Evolutionary conservation across 2,329 filamentous ascomycete genomes (phyloP).

Genomic region (Colletotrichum viniferum): DNA sequence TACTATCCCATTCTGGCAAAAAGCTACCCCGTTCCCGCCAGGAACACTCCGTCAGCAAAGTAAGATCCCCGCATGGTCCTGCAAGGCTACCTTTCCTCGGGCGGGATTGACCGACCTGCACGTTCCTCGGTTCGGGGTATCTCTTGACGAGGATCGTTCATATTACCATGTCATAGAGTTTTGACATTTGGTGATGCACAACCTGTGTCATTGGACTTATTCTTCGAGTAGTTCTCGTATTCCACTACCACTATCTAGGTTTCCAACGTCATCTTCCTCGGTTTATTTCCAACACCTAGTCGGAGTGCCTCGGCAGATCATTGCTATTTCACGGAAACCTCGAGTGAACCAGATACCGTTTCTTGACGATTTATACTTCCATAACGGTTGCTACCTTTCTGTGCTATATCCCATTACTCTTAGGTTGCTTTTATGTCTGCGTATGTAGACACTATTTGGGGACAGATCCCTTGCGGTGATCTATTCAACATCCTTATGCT

Average conservation of each 20-base stretch:
- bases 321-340: not conserved
- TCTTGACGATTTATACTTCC: not conserved
- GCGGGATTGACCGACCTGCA: not conserved
- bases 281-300: not conserved
- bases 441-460: not conserved
- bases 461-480: not conserved
- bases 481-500: not conserved
- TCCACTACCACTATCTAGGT: not conserved
- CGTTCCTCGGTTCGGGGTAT: not conserved
- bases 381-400: accelerated
- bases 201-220: not conserved
- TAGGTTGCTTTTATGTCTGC: not conserved
- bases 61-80: not conserved
- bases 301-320: not conserved
- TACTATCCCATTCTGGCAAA: not conserved
- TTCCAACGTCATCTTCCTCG: not conserved
- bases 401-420: not conserved
- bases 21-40: not conserved
- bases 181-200: not conserved
- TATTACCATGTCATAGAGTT: not conserved
- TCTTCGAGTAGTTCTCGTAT: not conserved
- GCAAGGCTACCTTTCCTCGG: not conserved
- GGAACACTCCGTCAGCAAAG: not conserved
- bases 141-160: not conserved
- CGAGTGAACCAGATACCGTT: not conserved